These are phyloP conservation scores for Chiua virens DNA, from an alignment of 768 basidiomycete species.

Conservation along the genomic window DNA sequence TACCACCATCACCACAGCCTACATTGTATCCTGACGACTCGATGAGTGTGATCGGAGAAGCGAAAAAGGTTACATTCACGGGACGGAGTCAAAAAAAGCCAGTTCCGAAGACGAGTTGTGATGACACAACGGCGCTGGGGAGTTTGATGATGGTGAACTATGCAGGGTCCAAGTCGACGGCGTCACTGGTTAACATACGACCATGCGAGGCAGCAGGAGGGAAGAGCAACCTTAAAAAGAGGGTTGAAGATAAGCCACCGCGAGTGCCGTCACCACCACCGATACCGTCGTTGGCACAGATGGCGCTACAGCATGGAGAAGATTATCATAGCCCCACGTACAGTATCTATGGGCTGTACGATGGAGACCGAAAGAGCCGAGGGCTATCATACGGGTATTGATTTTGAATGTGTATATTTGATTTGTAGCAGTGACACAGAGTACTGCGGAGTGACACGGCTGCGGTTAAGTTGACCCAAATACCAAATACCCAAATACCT, in stretches of 20 bases:
- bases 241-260: constrained; percentile 61
- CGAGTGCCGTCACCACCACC: constrained; percentile 79
- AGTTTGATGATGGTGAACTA: constrained; percentile 66
- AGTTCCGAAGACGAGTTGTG: constrained; percentile 25
- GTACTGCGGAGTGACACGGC: constrained; percentile 23
- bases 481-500: constrained; percentile 5
- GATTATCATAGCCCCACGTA: constrained; percentile 81
- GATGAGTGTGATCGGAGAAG: constrained; percentile 54
- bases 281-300: constrained; percentile 68
- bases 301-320: constrained; percentile 67
- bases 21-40: constrained; percentile 75
- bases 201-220: constrained; percentile 24
- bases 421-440: constrained; percentile 22
- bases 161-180: constrained; percentile 38
- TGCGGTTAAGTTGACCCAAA: constrained; percentile 1
- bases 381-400: constrained; percentile 25
- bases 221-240: constrained; percentile 31
- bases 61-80: constrained; percentile 24
- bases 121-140: constrained; percentile 52
- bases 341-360: constrained; percentile 77
- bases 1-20: constrained; percentile 55
- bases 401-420: constrained; percentile 1
- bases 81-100: constrained; percentile 35
- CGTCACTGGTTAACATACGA: constrained; percentile 32
- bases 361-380: constrained; percentile 56